Conservation (phyloP, 1,284 basidiomycete genomes). For the Tilletia caries region DNA sequence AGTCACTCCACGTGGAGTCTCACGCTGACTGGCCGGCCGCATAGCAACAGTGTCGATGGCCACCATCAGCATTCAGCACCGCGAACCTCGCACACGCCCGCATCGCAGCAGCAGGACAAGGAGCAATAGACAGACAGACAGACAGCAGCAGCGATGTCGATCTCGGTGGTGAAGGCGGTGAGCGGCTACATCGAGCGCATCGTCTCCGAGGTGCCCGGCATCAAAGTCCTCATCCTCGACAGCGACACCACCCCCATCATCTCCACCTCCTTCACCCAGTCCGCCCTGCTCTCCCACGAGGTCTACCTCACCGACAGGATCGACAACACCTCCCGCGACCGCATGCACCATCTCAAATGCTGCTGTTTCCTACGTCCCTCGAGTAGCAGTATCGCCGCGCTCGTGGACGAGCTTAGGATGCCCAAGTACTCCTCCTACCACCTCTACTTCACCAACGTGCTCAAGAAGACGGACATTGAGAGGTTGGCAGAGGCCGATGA, state of each 20-base stretch:
- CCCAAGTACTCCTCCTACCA: conserved; percentile 96
- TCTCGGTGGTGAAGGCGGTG: conserved; percentile 66
- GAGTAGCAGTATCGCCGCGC: conserved; percentile 73
- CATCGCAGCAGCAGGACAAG: neutral
- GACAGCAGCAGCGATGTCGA: conserved; percentile 4
- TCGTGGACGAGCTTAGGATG: conserved; percentile 70
- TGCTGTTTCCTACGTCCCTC: conserved; percentile 84
- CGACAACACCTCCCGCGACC: conserved; percentile 64
- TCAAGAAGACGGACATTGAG: conserved; percentile 88
- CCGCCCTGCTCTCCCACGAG: conserved; percentile 87
- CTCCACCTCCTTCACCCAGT: conserved; percentile 90
- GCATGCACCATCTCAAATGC: conserved; percentile 93
- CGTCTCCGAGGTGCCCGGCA: conserved; percentile 76
- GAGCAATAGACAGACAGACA: no score
- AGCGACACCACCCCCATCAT: conserved; percentile 95
- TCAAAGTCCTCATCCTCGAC: conserved; percentile 97
- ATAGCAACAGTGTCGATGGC: no score
- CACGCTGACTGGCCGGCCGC: neutral
- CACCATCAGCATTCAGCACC: no score
- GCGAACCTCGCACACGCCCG: neutral
- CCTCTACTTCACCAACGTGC: conserved; percentile 76
- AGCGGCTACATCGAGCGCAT: conserved; percentile 90
- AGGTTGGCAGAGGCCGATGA: conserved; percentile 89
- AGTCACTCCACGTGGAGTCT: neutral
- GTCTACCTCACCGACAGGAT: conserved; percentile 97